These are phyloP conservation scores for Colletotrichum endophyticum DNA, from an alignment of 2,329 filamentous ascomycete genomes.

Conservation along the genomic window DNA sequence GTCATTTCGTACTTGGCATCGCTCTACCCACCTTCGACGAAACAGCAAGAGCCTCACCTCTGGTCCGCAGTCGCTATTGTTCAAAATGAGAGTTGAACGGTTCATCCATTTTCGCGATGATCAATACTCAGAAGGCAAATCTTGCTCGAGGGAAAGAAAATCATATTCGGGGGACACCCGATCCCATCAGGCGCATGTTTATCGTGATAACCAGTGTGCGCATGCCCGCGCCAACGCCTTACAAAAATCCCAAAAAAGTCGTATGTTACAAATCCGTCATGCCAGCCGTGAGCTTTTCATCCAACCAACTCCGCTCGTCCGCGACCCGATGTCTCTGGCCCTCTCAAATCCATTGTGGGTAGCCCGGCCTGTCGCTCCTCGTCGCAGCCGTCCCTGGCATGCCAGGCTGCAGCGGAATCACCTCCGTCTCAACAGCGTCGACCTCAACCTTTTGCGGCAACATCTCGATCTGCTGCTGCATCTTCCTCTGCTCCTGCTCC, in stretches of 20 bases:
- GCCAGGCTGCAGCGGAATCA: neutral
- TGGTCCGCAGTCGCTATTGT: neutral
- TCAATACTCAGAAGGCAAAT: neutral
- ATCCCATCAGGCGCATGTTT: neutral
- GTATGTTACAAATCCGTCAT: neutral
- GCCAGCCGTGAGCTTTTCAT: neutral
- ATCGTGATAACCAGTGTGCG: neutral
- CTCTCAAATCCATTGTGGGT: conserved; percentile 14
- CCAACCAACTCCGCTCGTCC: neutral
- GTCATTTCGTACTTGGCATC: neutral
- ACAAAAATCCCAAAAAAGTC: neutral
- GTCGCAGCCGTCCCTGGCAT: neutral
- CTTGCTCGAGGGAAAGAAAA: no score
- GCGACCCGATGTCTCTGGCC: neutral
- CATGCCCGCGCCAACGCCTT: neutral
- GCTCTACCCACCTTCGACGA: neutral
- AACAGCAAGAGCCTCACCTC: neutral
- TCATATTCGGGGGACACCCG: neutral
- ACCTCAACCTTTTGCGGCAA: conserved; percentile 1
- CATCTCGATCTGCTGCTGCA: neutral
- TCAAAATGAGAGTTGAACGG: neutral
- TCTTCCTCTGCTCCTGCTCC: conserved; percentile 32
- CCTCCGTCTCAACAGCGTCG: neutral
- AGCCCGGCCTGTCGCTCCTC: neutral
- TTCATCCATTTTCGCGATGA: neutral